phyloP scores from a whole-genome alignment of 2,329 filamentous ascomycete species.

The Fusarium nanum region DNA sequence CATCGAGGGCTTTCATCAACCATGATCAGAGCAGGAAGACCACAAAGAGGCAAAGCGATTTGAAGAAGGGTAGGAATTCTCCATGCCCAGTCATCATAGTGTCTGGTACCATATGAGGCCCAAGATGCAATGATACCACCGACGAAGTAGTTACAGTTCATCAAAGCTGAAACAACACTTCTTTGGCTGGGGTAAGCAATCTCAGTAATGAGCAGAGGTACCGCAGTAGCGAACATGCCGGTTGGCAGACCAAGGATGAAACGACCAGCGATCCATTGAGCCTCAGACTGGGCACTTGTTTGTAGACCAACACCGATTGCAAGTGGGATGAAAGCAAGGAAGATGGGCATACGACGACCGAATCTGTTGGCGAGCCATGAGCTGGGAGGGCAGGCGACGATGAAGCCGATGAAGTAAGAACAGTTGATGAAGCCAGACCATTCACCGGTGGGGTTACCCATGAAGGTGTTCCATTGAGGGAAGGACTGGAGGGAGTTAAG shows the following conservation, averaged over 20 bases:
- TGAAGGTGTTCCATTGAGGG: conserved; percentile 14
- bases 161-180: conserved; percentile 17
- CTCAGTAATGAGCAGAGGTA: conserved; percentile 14
- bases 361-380: conserved; percentile 25
- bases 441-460: conserved; percentile 14
- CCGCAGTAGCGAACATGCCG: conserved; percentile 16
- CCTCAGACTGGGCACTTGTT: conserved; percentile 9
- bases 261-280: conserved; percentile 15
- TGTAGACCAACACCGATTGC: conserved; percentile 8
- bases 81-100: conserved; percentile 22
- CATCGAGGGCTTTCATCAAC: conserved; percentile 16
- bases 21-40: conserved; percentile 11
- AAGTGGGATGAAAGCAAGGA: background rate
- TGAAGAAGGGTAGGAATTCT: conserved; percentile 5
- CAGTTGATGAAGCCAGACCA: conserved; percentile 26
- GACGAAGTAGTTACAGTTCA: conserved; percentile 20
- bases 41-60: conserved; percentile 3
- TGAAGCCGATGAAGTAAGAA: conserved; percentile 19
- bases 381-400: background rate
- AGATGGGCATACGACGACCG: conserved; percentile 5
- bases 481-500: conserved; percentile 19
- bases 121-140: conserved; percentile 22
- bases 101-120: conserved; percentile 12
- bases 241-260: conserved; percentile 14
- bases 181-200: conserved; percentile 8